A percentile compares a stretch with the other conserved stretches of the same genome.
phyloP scores from a whole-genome alignment of 176 grass and related monocot genomes.

The Ampelocalamus luodianensis region DNA sequence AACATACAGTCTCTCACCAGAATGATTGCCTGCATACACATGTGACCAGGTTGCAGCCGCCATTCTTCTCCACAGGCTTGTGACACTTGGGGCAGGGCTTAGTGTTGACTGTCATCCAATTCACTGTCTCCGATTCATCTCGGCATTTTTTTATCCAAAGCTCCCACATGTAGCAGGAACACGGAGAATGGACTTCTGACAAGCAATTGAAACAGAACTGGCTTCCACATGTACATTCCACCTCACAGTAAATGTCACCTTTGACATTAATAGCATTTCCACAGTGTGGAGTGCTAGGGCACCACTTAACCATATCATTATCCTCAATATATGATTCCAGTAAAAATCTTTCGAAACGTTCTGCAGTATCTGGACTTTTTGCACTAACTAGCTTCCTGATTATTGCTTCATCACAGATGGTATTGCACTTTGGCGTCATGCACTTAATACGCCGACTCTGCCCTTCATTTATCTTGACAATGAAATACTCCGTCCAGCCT shows the following conservation, averaged over 20 bases:
- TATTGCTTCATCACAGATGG: slow-evolving; percentile 59
- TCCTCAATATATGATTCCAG: slow-evolving; percentile 71
- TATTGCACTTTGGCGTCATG: slow-evolving; percentile 62
- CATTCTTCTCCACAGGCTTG: slow-evolving; percentile 71
- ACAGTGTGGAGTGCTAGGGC: slow-evolving; percentile 1
- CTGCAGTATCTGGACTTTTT: slow-evolving; percentile 48
- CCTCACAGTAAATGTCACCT: slow-evolving; percentile 64
- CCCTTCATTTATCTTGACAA: slow-evolving; percentile 64
- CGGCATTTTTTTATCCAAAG: slow-evolving; percentile 58
- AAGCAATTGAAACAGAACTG: slow-evolving; percentile 68
- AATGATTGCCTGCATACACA: slow-evolving; percentile 45
- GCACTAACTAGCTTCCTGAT: slow-evolving; percentile 53
- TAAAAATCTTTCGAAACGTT: slow-evolving; percentile 59
- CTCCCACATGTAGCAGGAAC: slow-evolving; percentile 64
- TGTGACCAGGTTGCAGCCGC: slow-evolving; percentile 63
- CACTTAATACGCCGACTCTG: slow-evolving; percentile 57
- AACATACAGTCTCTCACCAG: slow-evolving; percentile 43
- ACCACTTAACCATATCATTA: slow-evolving; percentile 43
- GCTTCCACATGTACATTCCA: slow-evolving; percentile 56
- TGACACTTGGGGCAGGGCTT: slow-evolving; percentile 67
- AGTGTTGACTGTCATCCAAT: slow-evolving; percentile 68
- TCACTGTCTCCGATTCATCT: slow-evolving; percentile 66
- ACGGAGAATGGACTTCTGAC: slow-evolving; percentile 60
- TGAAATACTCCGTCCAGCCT: slow-evolving; percentile 69
- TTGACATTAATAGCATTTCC: slow-evolving; percentile 66